Evolutionary conservation across 1,284 basidiomycete genomes (phyloP), one percentile per base, ranked within the genome.

Genomic region (Ceratobasidium sp.): DNA sequence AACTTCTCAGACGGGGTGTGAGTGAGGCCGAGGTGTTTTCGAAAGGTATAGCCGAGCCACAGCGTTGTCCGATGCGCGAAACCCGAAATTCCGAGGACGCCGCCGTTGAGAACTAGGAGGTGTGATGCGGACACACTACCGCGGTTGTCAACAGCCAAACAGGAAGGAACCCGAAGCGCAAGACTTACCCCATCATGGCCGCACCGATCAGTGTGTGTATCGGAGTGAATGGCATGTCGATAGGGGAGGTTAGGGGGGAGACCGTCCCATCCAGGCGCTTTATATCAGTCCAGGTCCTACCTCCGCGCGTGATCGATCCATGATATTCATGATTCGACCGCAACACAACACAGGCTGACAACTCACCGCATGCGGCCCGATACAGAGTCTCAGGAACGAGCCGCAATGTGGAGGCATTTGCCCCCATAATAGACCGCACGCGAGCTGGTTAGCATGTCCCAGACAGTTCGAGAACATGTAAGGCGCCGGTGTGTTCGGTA

Each of bases 171-270:
- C 18, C 7, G 5, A 58, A 35, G n/a, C 28, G 13, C 32, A 35
- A 49, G 26, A 70, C 54, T 30, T 5, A 58, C 55, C 67, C 55
- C 55, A 70, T 58, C 67, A 70, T 70, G 32, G 52, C 47, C 5
- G 67, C 43, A 32, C 67, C 67, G 35, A 70, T 32, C 14, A 70
- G 30, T 21, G 54, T 70, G 7, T 70, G 55, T 7, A 70, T 32
- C 1, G 67, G 67, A 38, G 67, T 70, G 21, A 70, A 59, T 21
- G 54, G 67, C 67, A 58, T 70, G 21, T 70, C 11, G 26, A n/a
- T 32, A 23, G n/a, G 50, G 18, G 13, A 7, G 30, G 55, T 6
- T 4, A 30, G 28, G 23, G 52, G 8, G 2, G 7, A 9, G 26
- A 14, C 16, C 28, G n/a, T 54, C 21, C 26, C n/a, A 28, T 13